phyloP scores from a whole-genome alignment of 2,329 filamentous ascomycete genomes.

The Trichoderma arundinaceum region DNA sequence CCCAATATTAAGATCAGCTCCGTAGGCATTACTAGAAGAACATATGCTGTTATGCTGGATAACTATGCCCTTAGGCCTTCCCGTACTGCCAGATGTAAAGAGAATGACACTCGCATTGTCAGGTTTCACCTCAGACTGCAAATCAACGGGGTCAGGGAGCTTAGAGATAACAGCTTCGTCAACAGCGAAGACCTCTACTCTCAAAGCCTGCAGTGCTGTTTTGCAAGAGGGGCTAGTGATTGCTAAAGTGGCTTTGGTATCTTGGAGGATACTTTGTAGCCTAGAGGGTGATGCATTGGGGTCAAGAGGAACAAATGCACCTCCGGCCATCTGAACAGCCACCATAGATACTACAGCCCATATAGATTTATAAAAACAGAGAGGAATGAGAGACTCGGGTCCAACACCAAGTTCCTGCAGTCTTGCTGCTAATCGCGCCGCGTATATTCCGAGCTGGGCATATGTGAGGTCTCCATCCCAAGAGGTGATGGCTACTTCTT shows the following conservation, averaged over 20 bases:
- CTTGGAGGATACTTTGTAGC: background rate
- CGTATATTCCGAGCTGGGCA: background rate
- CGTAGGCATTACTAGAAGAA: constrained; percentile 19
- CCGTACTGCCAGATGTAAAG: constrained; percentile 27
- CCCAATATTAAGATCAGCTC: constrained; percentile 18
- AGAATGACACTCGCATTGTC: constrained; percentile 20
- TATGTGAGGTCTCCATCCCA: constrained; percentile 29
- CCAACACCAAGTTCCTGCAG: constrained; percentile 17
- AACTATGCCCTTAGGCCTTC: constrained; percentile 20
- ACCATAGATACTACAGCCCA: constrained; percentile 33
- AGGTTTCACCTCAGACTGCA: background rate
- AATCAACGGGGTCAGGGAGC: background rate
- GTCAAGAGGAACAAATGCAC: constrained; percentile 34
- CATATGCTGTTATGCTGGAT: constrained; percentile 29
- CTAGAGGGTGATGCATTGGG: constrained; percentile 19
- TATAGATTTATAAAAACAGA: constrained; percentile 33
- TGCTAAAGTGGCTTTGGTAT: constrained; percentile 1
- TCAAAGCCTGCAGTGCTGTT: background rate
- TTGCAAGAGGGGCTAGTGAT: background rate
- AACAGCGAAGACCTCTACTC: background rate
- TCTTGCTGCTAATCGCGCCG: constrained; percentile 1
- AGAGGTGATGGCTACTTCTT: constrained; percentile 4
- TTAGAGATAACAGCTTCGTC: constrained; percentile 1
- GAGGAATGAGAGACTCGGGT: constrained; percentile 25
- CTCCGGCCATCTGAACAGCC: constrained; percentile 33